Evolutionary conservation across 228 moss, liverwort and hornwort species (phyloP).

Genomic region (Sphagnum magellanicum): DNA sequence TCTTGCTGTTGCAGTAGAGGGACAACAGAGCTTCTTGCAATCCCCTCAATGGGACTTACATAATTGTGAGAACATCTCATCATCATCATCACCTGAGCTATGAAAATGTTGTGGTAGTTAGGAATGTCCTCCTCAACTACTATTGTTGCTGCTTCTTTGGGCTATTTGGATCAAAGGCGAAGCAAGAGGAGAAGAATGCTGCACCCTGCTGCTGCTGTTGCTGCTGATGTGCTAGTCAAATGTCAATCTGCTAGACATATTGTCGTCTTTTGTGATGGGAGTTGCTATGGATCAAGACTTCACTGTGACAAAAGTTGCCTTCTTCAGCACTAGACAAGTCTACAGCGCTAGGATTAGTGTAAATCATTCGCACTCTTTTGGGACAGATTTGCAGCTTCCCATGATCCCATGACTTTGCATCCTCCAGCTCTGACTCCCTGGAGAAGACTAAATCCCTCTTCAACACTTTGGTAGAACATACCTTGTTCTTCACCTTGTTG

Average conservation of each 20-base stretch:
- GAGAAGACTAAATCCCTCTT: constrained; percentile 28
- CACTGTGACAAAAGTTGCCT: constrained; percentile 18
- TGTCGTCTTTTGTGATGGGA: background rate
- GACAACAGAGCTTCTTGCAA: background rate
- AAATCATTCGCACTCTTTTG: constrained; percentile 67
- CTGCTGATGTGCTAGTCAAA: background rate
- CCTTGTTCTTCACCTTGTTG: constrained; percentile 17
- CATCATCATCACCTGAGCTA: constrained; percentile 13
- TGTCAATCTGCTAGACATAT: constrained; percentile 43
- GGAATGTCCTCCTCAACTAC: constrained; percentile 7
- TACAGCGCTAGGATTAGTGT: constrained; percentile 57
- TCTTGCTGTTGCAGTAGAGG: background rate
- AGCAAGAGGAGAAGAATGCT: constrained; percentile 3
- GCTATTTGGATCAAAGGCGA: constrained; percentile 13
- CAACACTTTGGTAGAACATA: constrained; percentile 14
- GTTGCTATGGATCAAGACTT: constrained; percentile 2
- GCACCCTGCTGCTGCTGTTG: too few species aligned
- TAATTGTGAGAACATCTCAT: constrained; percentile 43
- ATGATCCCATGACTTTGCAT: background rate
- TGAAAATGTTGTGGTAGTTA: constrained; percentile 30
- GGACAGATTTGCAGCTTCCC: constrained; percentile 27
- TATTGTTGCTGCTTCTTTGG: constrained; percentile 3
- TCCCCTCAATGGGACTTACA: constrained; percentile 20
- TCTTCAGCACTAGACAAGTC: constrained; percentile 63
- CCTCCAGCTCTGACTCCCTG: constrained; percentile 44